phyloP scores from a whole-genome alignment of 441 rosid species.

The Mallotus japonicus region DNA sequence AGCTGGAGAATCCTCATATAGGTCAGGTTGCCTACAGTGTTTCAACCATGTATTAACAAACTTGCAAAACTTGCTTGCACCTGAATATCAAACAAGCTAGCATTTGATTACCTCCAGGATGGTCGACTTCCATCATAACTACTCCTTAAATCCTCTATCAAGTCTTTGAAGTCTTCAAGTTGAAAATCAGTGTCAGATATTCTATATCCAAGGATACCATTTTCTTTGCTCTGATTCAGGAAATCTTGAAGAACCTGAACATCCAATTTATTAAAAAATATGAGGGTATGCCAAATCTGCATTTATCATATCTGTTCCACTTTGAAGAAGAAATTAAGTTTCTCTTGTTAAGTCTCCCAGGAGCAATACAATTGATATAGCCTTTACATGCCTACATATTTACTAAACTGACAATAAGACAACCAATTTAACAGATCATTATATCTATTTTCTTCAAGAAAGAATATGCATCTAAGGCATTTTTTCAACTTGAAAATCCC shows the following conservation, averaged over 20 bases:
- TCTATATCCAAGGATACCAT: conserved; percentile 46
- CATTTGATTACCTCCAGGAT: conserved; percentile 71
- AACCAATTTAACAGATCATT: background rate
- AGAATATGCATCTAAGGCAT: background rate
- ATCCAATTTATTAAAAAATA: conserved; percentile 19
- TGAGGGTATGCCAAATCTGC: conserved; percentile 9
- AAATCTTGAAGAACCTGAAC: conserved; percentile 82
- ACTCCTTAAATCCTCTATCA: conserved; percentile 66
- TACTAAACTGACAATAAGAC: background rate
- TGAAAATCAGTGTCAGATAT: conserved; percentile 66
- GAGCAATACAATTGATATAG: conserved; percentile 2
- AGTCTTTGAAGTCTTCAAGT: conserved; percentile 69
- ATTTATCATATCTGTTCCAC: conserved; percentile 8
- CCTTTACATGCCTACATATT: background rate
- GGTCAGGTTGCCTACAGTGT: conserved; percentile 72
- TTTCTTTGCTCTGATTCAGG: conserved; percentile 67
- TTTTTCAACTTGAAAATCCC: conserved; percentile 8
- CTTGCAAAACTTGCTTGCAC: conserved; percentile 23
- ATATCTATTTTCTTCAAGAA: too few relatives aligned
- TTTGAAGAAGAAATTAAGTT: conserved; percentile 5
- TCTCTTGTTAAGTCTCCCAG: background rate
- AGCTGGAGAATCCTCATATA: conserved; percentile 79
- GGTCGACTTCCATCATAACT: conserved; percentile 58
- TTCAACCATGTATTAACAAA: conserved; percentile 21
- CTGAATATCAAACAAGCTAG: background rate